Percentiles rank a stretch among this genome's conserved stretches.
These are phyloP conservation scores for Cryptococcus wingfieldii DNA, from an alignment of 1,284 basidiomycete genomes.

Conservation along the genomic window DNA sequence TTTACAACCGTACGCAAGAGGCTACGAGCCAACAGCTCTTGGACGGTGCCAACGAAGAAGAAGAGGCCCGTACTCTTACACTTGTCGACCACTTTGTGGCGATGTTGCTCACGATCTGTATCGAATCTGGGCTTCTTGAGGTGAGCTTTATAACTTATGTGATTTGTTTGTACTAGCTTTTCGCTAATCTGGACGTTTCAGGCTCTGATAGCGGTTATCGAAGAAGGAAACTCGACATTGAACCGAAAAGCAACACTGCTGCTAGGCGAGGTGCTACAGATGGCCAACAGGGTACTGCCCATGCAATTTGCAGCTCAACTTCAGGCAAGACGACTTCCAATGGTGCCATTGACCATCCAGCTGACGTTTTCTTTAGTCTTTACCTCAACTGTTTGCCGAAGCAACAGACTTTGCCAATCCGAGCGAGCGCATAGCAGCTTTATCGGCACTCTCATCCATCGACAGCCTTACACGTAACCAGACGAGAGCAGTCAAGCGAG, in stretches of 20 bases:
- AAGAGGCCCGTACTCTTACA: conserved; percentile 63
- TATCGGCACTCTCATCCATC: conserved; percentile 78
- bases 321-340: conserved; percentile 56
- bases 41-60: conserved; percentile 35
- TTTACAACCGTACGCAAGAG: conserved; percentile 41
- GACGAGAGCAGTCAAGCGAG: conserved; percentile 12
- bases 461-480: conserved; percentile 87
- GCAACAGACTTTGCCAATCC: conserved; percentile 70
- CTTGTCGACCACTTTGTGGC: conserved; percentile 91
- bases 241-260: conserved; percentile 84
- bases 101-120: conserved; percentile 79
- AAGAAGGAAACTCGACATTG: conserved; percentile 62
- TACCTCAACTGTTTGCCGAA: conserved; percentile 79
- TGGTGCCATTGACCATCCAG: not conserved
- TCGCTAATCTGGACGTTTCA: conserved; percentile 38
- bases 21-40: conserved; percentile 31
- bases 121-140: conserved; percentile 81
- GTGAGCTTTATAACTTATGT: conserved; percentile 50
- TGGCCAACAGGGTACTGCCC: conserved; percentile 85
- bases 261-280: conserved; percentile 85
- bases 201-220: conserved; percentile 78
- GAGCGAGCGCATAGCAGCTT: conserved; percentile 66
- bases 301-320: conserved; percentile 73
- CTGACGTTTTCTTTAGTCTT: conserved; percentile 54
- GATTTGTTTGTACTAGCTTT: not conserved